Evolutionary conservation across 2,329 filamentous ascomycete genomes (phyloP).

Genomic region (Whalleya microplaca): DNA sequence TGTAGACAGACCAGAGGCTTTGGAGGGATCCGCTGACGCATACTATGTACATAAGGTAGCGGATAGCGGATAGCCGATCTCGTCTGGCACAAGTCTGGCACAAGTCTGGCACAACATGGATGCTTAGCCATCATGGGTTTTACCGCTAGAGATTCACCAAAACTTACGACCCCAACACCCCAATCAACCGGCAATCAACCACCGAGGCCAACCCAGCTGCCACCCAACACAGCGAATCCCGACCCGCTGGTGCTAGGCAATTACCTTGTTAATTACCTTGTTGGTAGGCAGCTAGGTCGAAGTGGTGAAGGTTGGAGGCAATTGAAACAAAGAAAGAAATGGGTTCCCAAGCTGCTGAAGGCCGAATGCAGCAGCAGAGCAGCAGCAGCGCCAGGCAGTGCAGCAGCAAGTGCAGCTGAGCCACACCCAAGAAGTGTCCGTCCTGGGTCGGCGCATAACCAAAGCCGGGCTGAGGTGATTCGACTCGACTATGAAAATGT

Average conservation of each 20-base stretch:
- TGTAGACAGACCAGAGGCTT: background rate
- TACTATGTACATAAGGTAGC: too few species aligned
- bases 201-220: background rate
- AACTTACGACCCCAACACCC: background rate
- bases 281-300: too few species aligned
- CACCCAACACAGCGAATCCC: background rate
- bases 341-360: background rate
- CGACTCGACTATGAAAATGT: too few species aligned
- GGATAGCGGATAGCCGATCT: background rate
- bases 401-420: background rate
- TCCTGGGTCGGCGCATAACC: conserved; percentile 23
- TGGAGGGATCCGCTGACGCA: background rate
- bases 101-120: background rate
- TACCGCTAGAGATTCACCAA: background rate
- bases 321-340: background rate
- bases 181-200: too few species aligned
- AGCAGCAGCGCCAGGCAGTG: too few species aligned
- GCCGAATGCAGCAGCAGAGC: background rate
- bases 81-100: background rate
- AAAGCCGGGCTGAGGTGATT: conserved; percentile 21
- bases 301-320: background rate
- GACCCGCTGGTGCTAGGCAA: background rate
- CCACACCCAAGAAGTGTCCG: conserved; percentile 9
- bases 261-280: too few species aligned
- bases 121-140: background rate